Base-by-base conservation (phyloP, 2,329 filamentous ascomycete species). In the Dothistroma septosporum region DNA sequence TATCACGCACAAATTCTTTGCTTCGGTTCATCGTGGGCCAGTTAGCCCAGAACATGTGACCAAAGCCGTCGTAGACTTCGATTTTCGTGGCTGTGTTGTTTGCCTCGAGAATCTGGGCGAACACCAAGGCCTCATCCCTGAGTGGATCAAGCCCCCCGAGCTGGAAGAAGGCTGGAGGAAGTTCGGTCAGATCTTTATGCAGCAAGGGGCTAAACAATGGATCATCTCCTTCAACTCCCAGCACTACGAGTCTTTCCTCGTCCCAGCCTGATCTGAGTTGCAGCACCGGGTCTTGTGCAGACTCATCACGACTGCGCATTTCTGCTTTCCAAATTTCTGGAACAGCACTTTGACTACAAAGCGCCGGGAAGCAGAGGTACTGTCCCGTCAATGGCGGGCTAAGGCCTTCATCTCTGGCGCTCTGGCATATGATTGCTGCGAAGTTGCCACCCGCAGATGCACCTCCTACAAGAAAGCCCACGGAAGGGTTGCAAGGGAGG, bases 101-200 rank as follows among this genome's bases (percentile, higher is more conserved):
- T 53, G 80, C 79, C 16, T 75, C 70, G 57, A 84, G 65, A 0
- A 79, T 66, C 28, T 74, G 68, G 66, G 82, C 81, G 62, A 82
- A 84, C 0, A 84, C 77, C 52, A 85, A 61, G 0, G 73, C 79
- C 58, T 84, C 82, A 62, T 85, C 83, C 7, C 82, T 70, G 1
- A 81, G 61, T 0, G 78, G 78, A 68, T 84, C 83, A 46, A 80
- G 59, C 8, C 81, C 82, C 58, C 75, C 78, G 1, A 83, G 70
- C 66, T 83, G 79, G 2, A 85, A 70, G 66, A 81, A 84, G 0
- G 78, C 74, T 1, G 73, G 74, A 7, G 80, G 80, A 14, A 82
- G 67, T 4, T 64, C 72, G 9, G 65, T 64, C 55, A 77, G 57
- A 24, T 62, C 53, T 9, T 21, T 22, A 46, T 66, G 60, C 41